Conservation (phyloP, 306 rosid genomes). For the Quillaja saponaria region DNA sequence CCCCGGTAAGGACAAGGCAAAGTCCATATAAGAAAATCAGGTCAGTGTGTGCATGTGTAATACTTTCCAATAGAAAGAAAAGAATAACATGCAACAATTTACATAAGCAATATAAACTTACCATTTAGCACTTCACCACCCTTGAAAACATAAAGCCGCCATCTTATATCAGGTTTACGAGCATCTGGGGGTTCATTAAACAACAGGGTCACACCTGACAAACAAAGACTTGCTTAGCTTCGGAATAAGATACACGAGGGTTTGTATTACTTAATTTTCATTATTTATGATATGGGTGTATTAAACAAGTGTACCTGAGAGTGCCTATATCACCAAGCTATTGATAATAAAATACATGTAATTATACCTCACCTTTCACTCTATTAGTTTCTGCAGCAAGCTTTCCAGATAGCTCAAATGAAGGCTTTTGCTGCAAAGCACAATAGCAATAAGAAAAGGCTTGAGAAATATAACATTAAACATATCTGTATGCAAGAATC, state of each 20-base stretch:
- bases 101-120: slow-evolving; percentile 35
- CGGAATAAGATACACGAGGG: slow-evolving; percentile 18
- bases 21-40: neutral
- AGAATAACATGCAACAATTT: slow-evolving; percentile 12
- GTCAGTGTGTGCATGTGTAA: neutral
- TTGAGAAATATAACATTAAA: slow-evolving; percentile 2
- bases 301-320: neutral
- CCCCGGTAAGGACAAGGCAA: too few species aligned
- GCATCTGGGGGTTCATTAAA: slow-evolving; percentile 87
- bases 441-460: slow-evolving; percentile 24
- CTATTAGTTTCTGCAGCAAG: slow-evolving; percentile 96
- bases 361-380: slow-evolving; percentile 62
- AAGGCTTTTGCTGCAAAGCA: slow-evolving; percentile 79
- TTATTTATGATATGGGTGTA: too few species aligned
- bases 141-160: slow-evolving; percentile 98
- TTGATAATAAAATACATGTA: slow-evolving; percentile 7
- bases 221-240: slow-evolving; percentile 22
- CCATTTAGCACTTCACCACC: slow-evolving; percentile 90
- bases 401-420: slow-evolving; percentile 96
- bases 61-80: neutral
- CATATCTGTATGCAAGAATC: too few species aligned
- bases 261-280: too few species aligned
- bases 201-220: slow-evolving; percentile 76
- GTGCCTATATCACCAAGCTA: neutral
- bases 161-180: slow-evolving; percentile 74